Evolutionary conservation across 2,329 filamentous ascomycete species (phyloP).

Genomic region (Penicillium sp.): DNA sequence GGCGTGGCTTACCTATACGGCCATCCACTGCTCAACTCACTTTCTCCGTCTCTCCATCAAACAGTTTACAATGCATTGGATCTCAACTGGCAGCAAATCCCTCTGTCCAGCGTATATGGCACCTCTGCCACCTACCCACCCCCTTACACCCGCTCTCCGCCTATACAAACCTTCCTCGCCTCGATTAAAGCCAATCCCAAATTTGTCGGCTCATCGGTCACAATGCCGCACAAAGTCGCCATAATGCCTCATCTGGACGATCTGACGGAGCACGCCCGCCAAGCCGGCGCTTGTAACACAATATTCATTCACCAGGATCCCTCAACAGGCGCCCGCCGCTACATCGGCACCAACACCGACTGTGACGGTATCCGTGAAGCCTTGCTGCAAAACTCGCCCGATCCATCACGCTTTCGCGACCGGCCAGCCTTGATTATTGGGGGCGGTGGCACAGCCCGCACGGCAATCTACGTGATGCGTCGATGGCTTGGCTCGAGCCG

Average conservation of each 20-base stretch:
- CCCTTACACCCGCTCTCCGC: slow-evolving; percentile 31
- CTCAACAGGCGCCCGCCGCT: slow-evolving; percentile 43
- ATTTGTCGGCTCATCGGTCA: slow-evolving; percentile 61
- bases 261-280: slow-evolving; percentile 64
- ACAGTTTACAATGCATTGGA: slow-evolving; percentile 49
- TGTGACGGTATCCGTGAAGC: slow-evolving; percentile 71
- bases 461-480: slow-evolving; percentile 68
- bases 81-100: slow-evolving; percentile 49
- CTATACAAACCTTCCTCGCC: slow-evolving; percentile 31
- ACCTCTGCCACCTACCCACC: slow-evolving; percentile 28
- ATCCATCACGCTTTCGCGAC: slow-evolving; percentile 32
- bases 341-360: slow-evolving; percentile 75
- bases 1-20: slow-evolving; percentile 53
- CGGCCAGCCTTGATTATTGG: slow-evolving; percentile 68
- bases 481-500: slow-evolving; percentile 61
- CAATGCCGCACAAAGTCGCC: slow-evolving; percentile 77
- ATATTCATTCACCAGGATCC: slow-evolving; percentile 54
- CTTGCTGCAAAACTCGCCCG: slow-evolving; percentile 51
- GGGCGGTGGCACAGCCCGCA: slow-evolving; percentile 71
- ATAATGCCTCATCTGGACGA: slow-evolving; percentile 69
- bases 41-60: slow-evolving; percentile 51
- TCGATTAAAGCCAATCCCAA: slow-evolving; percentile 35
- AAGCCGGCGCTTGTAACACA: slow-evolving; percentile 75
- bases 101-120: slow-evolving; percentile 35
- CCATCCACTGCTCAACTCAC: slow-evolving; percentile 51